Evolutionary conservation across 2,329 filamentous ascomycete genomes (phyloP), one percentile per base, ranked within the genome.

Genomic region (Didymella arachidicola): DNA sequence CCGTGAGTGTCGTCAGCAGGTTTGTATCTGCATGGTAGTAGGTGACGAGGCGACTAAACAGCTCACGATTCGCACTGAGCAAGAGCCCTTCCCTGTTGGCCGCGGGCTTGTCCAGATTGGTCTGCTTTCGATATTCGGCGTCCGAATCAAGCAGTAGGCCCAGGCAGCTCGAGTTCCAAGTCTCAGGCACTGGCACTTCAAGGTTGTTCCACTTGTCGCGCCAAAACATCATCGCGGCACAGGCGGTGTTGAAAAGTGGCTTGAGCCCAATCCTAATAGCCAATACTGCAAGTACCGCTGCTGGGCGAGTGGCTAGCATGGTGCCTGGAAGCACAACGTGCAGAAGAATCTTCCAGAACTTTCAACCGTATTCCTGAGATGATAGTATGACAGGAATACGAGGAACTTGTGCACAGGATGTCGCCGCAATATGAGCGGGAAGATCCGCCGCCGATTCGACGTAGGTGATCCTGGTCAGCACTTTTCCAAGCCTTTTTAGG

Each of bases 261-360:
- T 69, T 70, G 12, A 84, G 77, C 0, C 82, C 82, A 70, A 84
- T 80, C 4, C 79, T 77, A n/a, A 84, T 72, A 34, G 78, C 77
- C 3, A 84, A 72, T 0, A 81, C 81, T 0, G 82, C 81, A 4
- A 84, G 72, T 11, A 84, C 63, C 0, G 80, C 79, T 0, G 80
- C 79, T 0, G 81, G 78, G 2, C 82, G 81, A 2, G 75, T 64
- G 0, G 77, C 73, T 11, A 84, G 65, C 74, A 78, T 79, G 0
- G 82, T 84, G 0, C 82, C 82, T 0, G 82, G 81, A 3, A 83
- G 70, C 3, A 84, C 77, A 2, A 78, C 60, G 49, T 84, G 82
- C 0, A 84, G 72, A 4, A 84, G 69, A 1, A 83, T 66, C 65
- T 79, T 80, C 81, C 81, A 84, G 63, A 84, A 83, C 52, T 72